A percentile compares a stretch with the other conserved stretches of the same genome.
Conservation (phyloP, 495 filamentous ascomycete genomes). For the Penicillium pulvis region DNA sequence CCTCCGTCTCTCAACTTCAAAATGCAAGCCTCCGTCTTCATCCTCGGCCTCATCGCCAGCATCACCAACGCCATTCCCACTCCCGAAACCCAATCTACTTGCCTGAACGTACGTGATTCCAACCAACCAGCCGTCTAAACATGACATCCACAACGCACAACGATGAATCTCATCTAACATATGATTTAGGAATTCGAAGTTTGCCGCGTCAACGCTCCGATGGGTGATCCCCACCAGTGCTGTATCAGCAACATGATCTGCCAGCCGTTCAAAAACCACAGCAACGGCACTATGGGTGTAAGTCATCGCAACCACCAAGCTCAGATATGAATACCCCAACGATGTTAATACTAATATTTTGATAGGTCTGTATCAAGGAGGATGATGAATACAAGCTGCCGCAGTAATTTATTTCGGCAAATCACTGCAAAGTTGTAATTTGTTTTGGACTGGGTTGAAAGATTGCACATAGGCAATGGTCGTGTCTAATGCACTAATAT, state of each 20-base stretch:
- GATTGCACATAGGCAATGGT: background rate
- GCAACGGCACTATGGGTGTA: constrained; percentile 15
- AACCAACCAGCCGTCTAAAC: background rate
- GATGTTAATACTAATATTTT: background rate
- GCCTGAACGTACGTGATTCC: constrained; percentile 12
- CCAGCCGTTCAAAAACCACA: background rate
- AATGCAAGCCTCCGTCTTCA: constrained; percentile 25
- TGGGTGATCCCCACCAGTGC: constrained; percentile 9
- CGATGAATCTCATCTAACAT: background rate
- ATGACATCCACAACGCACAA: background rate
- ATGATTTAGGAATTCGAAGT: background rate
- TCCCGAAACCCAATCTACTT: constrained; percentile 8
- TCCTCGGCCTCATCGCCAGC: constrained; percentile 22
- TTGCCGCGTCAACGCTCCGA: constrained; percentile 6
- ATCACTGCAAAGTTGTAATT: background rate
- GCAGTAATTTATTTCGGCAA: background rate
- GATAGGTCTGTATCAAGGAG: background rate
- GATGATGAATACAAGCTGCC: background rate
- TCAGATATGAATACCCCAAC: too few relatives aligned
- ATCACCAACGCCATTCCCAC: constrained; percentile 18
- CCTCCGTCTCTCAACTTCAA: background rate
- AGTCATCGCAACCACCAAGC: background rate
- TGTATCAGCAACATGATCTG: constrained; percentile 14
- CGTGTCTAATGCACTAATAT: background rate
- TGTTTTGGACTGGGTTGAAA: background rate